Evolutionary conservation across 192 early-diverging fungal species (phyloP).

Genomic region (Lobosporangium transversale): DNA sequence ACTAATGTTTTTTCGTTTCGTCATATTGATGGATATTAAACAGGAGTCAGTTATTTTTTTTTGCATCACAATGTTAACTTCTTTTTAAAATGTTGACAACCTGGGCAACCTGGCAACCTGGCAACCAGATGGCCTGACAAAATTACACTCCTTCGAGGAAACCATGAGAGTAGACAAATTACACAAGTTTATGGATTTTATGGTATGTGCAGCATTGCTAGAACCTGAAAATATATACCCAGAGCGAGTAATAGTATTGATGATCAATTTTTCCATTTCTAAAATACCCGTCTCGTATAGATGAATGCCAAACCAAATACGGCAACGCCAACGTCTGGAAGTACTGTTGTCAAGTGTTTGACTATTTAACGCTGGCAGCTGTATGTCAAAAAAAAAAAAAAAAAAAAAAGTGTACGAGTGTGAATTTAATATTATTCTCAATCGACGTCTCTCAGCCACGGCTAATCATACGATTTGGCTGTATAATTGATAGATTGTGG

Average conservation of each 20-base stretch:
- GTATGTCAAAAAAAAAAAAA: too few relatives aligned
- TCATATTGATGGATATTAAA: not conserved
- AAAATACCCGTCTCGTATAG: constrained; percentile 44
- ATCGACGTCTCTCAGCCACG: too few relatives aligned
- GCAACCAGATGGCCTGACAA: constrained; percentile 98
- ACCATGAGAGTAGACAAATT: constrained; percentile 97
- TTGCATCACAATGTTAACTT: not conserved
- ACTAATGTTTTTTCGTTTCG: not conserved
- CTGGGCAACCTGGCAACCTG: too few relatives aligned
- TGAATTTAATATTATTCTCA: too few relatives aligned
- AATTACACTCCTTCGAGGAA: constrained; percentile 94
- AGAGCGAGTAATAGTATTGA: not conserved
- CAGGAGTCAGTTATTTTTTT: not conserved
- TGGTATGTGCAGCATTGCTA: constrained; percentile 47
- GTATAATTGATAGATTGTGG: constrained; percentile 82
- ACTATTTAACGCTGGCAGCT: constrained; percentile 90
- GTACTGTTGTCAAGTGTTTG: constrained; percentile 94
- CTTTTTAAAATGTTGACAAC: too few relatives aligned
- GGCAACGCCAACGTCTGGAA: constrained; percentile 97
- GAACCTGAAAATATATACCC: not conserved
- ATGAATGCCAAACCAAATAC: constrained; percentile 95
- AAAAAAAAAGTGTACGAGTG: too few relatives aligned
- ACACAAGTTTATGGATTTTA: constrained; percentile 98
- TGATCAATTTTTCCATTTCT: not conserved
- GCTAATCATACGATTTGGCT: too few relatives aligned